Evolutionary conservation across 2,329 filamentous ascomycete genomes (phyloP).

Genomic region (Orbilia brochopaga): DNA sequence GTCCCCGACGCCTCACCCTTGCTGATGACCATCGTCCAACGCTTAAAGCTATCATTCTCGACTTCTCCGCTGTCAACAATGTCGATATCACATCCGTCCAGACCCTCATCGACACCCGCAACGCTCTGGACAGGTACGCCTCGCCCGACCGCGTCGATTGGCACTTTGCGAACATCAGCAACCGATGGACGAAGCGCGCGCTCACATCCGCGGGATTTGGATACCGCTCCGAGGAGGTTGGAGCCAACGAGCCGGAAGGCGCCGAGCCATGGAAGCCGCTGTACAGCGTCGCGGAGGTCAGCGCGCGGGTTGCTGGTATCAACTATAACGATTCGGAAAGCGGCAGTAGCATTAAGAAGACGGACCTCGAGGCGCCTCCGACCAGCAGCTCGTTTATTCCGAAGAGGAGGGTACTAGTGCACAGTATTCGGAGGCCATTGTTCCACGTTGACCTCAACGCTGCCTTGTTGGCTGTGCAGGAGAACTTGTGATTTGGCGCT

Average conservation of each 20-base stretch:
- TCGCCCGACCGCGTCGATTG: slow-evolving; percentile 84
- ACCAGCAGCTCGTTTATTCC: slow-evolving; percentile 56
- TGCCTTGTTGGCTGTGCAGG: slow-evolving; percentile 83
- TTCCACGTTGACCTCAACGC: slow-evolving; percentile 94
- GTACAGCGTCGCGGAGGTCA: slow-evolving; percentile 87
- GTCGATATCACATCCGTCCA: slow-evolving; percentile 93
- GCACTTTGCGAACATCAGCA: slow-evolving; percentile 94
- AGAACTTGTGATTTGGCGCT: slow-evolving; percentile 62
- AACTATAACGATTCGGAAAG: slow-evolving; percentile 53
- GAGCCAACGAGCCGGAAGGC: slow-evolving; percentile 62
- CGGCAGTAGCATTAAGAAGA: slow-evolving; percentile 56
- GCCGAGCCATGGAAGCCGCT: slow-evolving; percentile 77
- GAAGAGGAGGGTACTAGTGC: slow-evolving; percentile 70
- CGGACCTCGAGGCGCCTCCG: slow-evolving; percentile 55
- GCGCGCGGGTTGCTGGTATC: slow-evolving; percentile 67
- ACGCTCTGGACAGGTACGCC: slow-evolving; percentile 86
- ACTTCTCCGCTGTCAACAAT: slow-evolving; percentile 92
- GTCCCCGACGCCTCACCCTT: slow-evolving; percentile 61
- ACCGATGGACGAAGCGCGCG: slow-evolving; percentile 91
- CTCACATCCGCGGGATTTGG: slow-evolving; percentile 88
- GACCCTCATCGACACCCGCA: slow-evolving; percentile 89
- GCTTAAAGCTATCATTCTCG: slow-evolving; percentile 87
- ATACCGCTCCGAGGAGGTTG: slow-evolving; percentile 63
- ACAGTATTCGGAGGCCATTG: slow-evolving; percentile 84
- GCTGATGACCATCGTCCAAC: slow-evolving; percentile 67